Evolutionary conservation across 805 yeast genomes (phyloP).

Genomic region (Kluyveromyces dobzhanskii): DNA sequence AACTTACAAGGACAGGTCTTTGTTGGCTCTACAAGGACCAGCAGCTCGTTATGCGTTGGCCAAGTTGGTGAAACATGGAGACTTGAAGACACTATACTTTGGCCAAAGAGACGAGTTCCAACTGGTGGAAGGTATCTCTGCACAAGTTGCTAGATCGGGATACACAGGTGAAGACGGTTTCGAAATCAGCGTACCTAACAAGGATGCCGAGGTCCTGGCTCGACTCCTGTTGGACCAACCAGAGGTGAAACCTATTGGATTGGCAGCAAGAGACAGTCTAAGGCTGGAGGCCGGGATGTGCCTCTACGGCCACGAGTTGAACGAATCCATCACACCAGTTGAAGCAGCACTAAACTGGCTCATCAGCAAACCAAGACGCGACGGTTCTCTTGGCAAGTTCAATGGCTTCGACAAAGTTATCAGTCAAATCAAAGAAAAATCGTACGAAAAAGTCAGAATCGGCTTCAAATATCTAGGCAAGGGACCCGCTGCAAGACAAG

Average conservation of each 20-base stretch:
- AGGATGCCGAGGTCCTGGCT: conserved; percentile 53
- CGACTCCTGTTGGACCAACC: conserved; percentile 44
- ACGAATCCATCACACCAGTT: conserved; percentile 72
- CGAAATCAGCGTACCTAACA: conserved; percentile 71
- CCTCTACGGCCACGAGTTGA: conserved; percentile 86
- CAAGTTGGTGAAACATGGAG: conserved; percentile 48
- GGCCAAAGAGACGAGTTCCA: conserved; percentile 47
- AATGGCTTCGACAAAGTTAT: conserved; percentile 71
- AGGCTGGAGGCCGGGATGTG: conserved; percentile 98
- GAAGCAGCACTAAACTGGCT: conserved; percentile 89
- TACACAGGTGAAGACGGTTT: conserved; percentile 99
- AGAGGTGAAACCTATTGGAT: conserved; percentile 75
- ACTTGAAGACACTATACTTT: conserved; percentile 56
- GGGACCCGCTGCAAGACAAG: conserved; percentile 93
- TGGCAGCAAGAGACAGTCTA: conserved; percentile 96
- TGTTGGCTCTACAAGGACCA: conserved; percentile 93
- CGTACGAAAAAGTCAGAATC: conserved; percentile 51
- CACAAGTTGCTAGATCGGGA: conserved; percentile 90
- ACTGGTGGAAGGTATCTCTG: conserved; percentile 32
- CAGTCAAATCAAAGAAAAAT: conserved; percentile 61
- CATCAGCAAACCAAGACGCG: conserved; percentile 71
- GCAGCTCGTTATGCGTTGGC: conserved; percentile 60
- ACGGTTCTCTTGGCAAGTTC: conserved; percentile 35
- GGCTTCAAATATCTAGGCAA: conserved; percentile 53
- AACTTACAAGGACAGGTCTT: conserved; percentile 54